Evolutionary conservation across 805 yeast genomes (phyloP).

Genomic region (Yamadazyma philogaea): DNA sequence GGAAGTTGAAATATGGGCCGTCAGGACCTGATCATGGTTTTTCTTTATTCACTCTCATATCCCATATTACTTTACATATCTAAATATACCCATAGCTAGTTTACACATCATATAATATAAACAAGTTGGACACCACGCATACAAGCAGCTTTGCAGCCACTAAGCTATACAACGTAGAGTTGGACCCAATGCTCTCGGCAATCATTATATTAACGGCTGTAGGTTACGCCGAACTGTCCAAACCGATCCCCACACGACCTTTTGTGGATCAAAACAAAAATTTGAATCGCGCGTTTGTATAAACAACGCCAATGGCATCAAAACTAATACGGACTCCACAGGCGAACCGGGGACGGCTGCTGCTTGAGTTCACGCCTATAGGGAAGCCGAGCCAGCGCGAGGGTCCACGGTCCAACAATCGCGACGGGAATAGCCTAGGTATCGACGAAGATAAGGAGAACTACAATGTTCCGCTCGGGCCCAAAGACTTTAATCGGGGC

Average conservation of each 20-base stretch:
- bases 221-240: too few species aligned
- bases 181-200: too few species aligned
- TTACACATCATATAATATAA: too few species aligned
- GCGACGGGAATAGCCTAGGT: slow-evolving; percentile 2
- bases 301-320: slow-evolving; percentile 2
- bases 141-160: too few species aligned
- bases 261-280: neutral
- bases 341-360: slow-evolving; percentile 5
- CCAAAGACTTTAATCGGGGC: slow-evolving; percentile 6
- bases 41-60: too few species aligned
- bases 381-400: slow-evolving; percentile 8
- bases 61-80: too few species aligned
- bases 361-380: slow-evolving; percentile 17
- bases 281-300: slow-evolving; percentile 13
- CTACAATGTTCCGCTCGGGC: slow-evolving; percentile 1
- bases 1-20: too few species aligned
- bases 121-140: too few species aligned
- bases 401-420: slow-evolving; percentile 2
- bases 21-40: too few species aligned
- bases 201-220: too few species aligned
- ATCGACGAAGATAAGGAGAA: slow-evolving; percentile 7
- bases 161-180: too few species aligned
- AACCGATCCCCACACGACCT: neutral
- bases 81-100: too few species aligned
- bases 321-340: slow-evolving; percentile 15